Evolutionary conservation across 257 asterid species (phyloP).

Genomic region (Fraxinus anomala): DNA sequence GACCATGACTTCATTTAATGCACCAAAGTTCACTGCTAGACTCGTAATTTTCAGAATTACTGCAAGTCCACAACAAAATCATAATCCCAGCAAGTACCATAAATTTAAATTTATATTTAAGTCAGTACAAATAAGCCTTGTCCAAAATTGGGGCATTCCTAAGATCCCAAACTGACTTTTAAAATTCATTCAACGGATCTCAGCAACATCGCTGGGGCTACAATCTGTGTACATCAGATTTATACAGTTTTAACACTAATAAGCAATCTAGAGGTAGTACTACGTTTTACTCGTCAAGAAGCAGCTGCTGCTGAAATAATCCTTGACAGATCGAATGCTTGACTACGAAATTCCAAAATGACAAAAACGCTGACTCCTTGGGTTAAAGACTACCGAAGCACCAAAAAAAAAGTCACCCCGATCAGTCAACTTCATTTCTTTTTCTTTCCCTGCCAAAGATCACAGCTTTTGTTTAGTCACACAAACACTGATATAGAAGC

Average conservation of each 20-base stretch:
- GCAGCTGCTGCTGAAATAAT: background rate
- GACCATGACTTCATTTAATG: too few relatives aligned
- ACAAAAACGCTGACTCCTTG: background rate
- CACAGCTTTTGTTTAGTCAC: background rate
- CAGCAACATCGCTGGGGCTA: background rate
- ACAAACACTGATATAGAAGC: background rate
- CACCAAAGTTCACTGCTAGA: too few relatives aligned
- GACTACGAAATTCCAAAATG: background rate
- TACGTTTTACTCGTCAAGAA: background rate
- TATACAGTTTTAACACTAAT: background rate
- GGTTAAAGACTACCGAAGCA: background rate
- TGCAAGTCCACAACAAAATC: background rate
- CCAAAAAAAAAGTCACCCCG: background rate
- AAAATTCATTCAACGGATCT: background rate
- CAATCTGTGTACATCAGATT: background rate
- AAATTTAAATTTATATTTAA: background rate
- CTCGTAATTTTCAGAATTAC: too few relatives aligned
- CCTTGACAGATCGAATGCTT: background rate
- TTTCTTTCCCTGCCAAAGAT: conserved; percentile 63
- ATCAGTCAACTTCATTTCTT: conserved; percentile 48
- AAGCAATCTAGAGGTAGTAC: background rate
- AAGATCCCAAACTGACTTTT: background rate
- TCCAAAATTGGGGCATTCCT: background rate
- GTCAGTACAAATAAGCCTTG: background rate
- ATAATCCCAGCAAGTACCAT: background rate